Percentiles rank a stretch among this genome's conserved stretches.
These are phyloP conservation scores for Camellia oleifera DNA, from an alignment of 179 eudicot species.

Conservation along the genomic window DNA sequence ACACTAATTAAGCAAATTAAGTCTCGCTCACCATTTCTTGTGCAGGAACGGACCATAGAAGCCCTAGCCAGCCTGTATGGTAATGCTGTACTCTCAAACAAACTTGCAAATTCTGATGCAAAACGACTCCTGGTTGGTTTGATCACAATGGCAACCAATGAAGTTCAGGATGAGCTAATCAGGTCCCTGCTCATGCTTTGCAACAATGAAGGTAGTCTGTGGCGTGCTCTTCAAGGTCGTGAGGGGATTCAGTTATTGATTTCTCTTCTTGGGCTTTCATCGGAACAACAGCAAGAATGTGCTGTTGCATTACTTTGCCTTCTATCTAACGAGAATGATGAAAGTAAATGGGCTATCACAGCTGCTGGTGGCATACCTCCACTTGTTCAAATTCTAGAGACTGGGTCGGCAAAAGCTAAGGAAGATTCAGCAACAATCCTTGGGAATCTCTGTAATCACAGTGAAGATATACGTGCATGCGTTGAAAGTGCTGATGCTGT, in stretches of 20 bases:
- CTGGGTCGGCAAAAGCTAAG: slow-evolving; percentile 95
- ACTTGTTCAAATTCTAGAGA: slow-evolving; percentile 94
- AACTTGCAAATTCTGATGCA: slow-evolving; percentile 87
- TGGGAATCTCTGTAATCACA: slow-evolving; percentile 96
- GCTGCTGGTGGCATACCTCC: slow-evolving; percentile 99
- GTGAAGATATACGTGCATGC: slow-evolving; percentile 98
- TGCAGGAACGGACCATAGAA: slow-evolving; percentile 94
- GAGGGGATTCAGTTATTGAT: slow-evolving; percentile 96
- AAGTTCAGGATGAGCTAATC: slow-evolving; percentile 87
- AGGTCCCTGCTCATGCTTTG: slow-evolving; percentile 82
- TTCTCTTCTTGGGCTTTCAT: slow-evolving; percentile 96
- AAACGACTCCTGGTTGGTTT: slow-evolving; percentile 90
- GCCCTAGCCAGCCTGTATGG: slow-evolving; percentile 98
- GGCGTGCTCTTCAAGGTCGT: slow-evolving; percentile 96
- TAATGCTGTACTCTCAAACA: slow-evolving; percentile 61
- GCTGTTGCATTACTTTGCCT: slow-evolving; percentile 94
- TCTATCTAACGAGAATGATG: slow-evolving; percentile 88
- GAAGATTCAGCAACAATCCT: slow-evolving; percentile 95
- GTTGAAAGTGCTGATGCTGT: slow-evolving; percentile 99
- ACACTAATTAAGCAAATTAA: slow-evolving; percentile 81
- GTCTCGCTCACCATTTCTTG: slow-evolving; percentile 67
- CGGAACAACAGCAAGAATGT: slow-evolving; percentile 99
- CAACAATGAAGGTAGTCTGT: slow-evolving; percentile 70
- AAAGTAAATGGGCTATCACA: slow-evolving; percentile 99
- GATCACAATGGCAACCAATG: slow-evolving; percentile 93